Percentiles rank a stretch among this genome's conserved stretches.
phyloP scores from a whole-genome alignment of 495 filamentous ascomycete species.

The Venustampulla echinocandica region DNA sequence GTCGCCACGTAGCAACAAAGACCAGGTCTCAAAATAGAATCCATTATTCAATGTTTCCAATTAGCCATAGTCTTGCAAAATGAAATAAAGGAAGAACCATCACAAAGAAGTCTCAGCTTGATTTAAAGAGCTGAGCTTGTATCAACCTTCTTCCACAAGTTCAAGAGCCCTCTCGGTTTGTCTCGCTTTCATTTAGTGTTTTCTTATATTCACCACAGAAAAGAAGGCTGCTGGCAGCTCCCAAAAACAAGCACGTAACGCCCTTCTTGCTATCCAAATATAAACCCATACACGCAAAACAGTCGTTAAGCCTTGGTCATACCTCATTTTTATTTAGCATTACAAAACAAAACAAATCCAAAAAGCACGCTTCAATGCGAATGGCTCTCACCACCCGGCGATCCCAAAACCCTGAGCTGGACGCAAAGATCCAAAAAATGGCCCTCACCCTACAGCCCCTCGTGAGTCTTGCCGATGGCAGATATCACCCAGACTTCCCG shows the following conservation, averaged over 20 bases:
- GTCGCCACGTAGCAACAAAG: too few relatives aligned
- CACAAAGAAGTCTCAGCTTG: constrained; percentile 5
- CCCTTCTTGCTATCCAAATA: constrained; percentile 4
- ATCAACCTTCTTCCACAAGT: not conserved
- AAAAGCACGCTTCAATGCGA: not conserved
- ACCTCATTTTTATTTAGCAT: not conserved
- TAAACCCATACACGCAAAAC: not conserved
- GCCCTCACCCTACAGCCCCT: constrained; percentile 42
- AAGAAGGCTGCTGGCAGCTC: not conserved
- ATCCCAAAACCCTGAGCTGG: constrained; percentile 3
- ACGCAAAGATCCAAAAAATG: constrained; percentile 19
- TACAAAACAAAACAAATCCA: not conserved
- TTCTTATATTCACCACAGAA: not conserved
- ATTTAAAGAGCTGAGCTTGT: not conserved
- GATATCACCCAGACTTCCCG: constrained; percentile 58
- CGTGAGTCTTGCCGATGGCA: constrained; percentile 48
- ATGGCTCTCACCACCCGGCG: too few relatives aligned
- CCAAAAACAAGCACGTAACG: not conserved
- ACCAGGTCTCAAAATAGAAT: constrained; percentile 6
- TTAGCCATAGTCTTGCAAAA: not conserved
- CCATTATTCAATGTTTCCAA: not conserved
- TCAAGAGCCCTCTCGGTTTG: not conserved
- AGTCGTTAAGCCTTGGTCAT: not conserved
- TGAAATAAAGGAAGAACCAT: not conserved
- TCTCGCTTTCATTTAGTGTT: not conserved